These are phyloP conservation scores for Fusarium duplospermum DNA, from an alignment of 2,329 filamentous ascomycete genomes.

Conservation along the genomic window DNA sequence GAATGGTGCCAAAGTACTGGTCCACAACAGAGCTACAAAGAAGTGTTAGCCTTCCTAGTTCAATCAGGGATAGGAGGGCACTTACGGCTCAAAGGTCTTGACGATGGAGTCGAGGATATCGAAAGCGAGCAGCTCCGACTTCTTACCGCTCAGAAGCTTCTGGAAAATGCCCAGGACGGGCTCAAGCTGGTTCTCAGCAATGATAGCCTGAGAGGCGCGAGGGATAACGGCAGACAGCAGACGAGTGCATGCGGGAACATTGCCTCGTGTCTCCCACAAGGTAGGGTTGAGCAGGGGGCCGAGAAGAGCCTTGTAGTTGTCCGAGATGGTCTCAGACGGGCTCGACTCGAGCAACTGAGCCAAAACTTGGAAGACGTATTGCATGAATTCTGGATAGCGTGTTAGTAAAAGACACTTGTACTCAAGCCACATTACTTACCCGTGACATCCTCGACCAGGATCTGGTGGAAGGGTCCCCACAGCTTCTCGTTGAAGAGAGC, in stretches of 20 bases:
- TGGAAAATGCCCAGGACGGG: conserved; percentile 96
- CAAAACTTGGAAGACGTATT: conserved; percentile 96
- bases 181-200: conserved; percentile 84
- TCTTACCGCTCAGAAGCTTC: conserved; percentile 83
- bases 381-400: conserved; percentile 79
- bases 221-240: conserved; percentile 87
- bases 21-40: conserved; percentile 70
- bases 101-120: conserved; percentile 89
- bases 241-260: conserved; percentile 89
- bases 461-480: conserved; percentile 84
- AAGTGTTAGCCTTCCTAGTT: conserved; percentile 37
- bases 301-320: conserved; percentile 84
- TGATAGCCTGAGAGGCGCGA: conserved; percentile 77
- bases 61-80: conserved; percentile 26
- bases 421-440: conserved; percentile 58
- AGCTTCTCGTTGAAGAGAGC: conserved; percentile 82
- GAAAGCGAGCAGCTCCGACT: conserved; percentile 87
- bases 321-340: conserved; percentile 79
- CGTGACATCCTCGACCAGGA: conserved; percentile 85
- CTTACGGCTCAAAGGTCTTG: conserved; percentile 77
- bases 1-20: conserved; percentile 81
- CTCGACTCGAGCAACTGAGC: conserved; percentile 91
- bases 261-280: conserved; percentile 92
- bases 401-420: conserved; percentile 44
- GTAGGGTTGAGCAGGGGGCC: conserved; percentile 81